Percentiles rank a stretch among this genome's conserved stretches.
phyloP scores from a whole-genome alignment of 2,329 filamentous ascomycete species.

The Apiospora phragmitis region DNA sequence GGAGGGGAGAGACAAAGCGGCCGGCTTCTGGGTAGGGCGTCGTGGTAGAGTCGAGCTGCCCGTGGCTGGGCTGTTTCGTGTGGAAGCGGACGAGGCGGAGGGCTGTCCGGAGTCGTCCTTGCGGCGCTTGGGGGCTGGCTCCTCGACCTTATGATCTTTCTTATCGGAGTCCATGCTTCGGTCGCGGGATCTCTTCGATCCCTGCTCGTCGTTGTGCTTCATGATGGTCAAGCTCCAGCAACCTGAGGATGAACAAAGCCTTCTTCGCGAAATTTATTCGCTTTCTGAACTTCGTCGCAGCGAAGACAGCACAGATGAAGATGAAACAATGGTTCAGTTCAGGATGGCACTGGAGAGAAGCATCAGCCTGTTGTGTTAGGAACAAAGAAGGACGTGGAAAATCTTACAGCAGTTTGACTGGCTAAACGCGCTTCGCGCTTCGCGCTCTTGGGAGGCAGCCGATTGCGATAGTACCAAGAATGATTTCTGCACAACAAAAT shows the following conservation, averaged over 20 bases:
- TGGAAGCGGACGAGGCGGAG: accelerated
- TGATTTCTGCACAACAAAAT: too few relatives aligned
- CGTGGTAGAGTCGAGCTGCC: neutral
- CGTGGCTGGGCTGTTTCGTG: neutral
- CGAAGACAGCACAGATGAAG: neutral
- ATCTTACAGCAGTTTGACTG: too few relatives aligned
- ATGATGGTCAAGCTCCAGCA: neutral
- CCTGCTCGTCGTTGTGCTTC: neutral
- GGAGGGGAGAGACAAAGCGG: neutral
- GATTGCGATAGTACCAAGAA: too few relatives aligned
- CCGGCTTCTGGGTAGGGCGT: neutral
- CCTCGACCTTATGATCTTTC: neutral
- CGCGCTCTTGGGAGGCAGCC: too few relatives aligned
- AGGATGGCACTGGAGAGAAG: too few relatives aligned
- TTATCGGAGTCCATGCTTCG: neutral
- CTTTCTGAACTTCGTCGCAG: neutral
- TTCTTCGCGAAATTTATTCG: neutral
- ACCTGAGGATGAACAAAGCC: neutral
- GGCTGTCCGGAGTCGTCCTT: neutral
- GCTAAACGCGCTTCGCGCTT: too few relatives aligned
- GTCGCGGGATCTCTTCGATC: neutral
- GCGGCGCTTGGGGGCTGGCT: neutral
- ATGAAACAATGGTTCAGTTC: too few relatives aligned
- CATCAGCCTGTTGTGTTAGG: too few relatives aligned
- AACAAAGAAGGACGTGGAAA: too few relatives aligned